A percentile compares a stretch with the other conserved stretches of the same genome.
Evolutionary conservation across 2,329 filamentous ascomycete genomes (phyloP).

Genomic region (Raffaelea ambrosiae): DNA sequence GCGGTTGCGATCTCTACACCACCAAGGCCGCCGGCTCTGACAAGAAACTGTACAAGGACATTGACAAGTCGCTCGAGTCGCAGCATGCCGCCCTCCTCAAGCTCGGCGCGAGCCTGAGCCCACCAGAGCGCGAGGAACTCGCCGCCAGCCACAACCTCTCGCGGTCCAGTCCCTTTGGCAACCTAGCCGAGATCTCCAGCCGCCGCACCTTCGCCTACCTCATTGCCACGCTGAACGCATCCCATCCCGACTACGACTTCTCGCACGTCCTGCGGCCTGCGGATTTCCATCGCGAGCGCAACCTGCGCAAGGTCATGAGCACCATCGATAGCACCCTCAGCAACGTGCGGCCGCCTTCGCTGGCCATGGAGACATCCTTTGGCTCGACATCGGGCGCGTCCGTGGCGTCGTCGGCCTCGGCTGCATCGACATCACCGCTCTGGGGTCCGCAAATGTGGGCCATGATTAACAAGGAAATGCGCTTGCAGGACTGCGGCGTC

Average conservation of each 20-base stretch:
- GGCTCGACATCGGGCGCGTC: constrained; percentile 31
- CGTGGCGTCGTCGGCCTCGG: constrained; percentile 19
- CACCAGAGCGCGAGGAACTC: constrained; percentile 66
- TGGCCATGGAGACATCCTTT: constrained; percentile 30
- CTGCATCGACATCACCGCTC: constrained; percentile 44
- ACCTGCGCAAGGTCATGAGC: constrained; percentile 72
- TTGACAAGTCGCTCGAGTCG: constrained; percentile 82
- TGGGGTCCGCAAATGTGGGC: constrained; percentile 93
- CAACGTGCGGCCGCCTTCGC: constrained; percentile 64
- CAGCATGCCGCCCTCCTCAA: constrained; percentile 85
- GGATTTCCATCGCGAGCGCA: constrained; percentile 82
- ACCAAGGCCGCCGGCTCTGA: constrained; percentile 92
- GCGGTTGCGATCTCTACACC: constrained; percentile 93
- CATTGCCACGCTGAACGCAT: constrained; percentile 93
- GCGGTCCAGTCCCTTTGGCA: constrained; percentile 84
- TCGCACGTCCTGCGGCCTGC: constrained; percentile 80
- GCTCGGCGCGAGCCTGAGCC: constrained; percentile 78
- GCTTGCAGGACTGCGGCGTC: constrained; percentile 75
- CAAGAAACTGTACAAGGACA: constrained; percentile 95
- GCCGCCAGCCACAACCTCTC: constrained; percentile 65
- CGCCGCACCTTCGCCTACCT: constrained; percentile 91
- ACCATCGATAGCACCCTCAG: constrained; percentile 80
- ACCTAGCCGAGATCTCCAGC: constrained; percentile 78
- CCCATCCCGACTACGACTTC: constrained; percentile 95
- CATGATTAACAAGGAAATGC: constrained; percentile 90